Base-by-base conservation (phyloP, 345 rosid genomes). In the Populus ilicifolia region DNA sequence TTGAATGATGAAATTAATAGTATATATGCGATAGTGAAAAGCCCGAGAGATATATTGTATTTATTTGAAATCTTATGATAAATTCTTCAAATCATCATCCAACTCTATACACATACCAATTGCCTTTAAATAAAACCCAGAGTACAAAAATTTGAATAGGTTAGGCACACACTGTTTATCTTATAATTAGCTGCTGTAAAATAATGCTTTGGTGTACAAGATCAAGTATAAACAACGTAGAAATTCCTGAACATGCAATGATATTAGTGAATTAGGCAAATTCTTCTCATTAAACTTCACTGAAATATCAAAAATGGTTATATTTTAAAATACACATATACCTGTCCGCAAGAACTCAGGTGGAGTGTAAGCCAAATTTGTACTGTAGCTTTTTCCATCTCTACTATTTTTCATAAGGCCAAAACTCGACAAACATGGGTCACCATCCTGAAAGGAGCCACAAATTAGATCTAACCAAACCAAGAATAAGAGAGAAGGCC, bases 341-440 rank as follows among this genome's bases (percentile, higher is more conserved):
- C 76, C 76, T 23, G 76, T 73, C 46, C 76, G 65, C 69, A 73
- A 25, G 56, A 59, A 73, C 54, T 73, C 76, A 6, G 76, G 76
- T 2, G 76, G 76, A 3, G 76, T 73, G 18, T 59, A 73, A 39
- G 76, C 76, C 56, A 73, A 41, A 41, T 73, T 73, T 30, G 76
- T 73, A 8, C 76, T 73, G 35, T 73, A 73, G 30, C 76, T 73
- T 62, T 73, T 73, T 29, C 76, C 76, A 38, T 73, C 76, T 73
- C 69, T 27, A 16, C 76, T 73, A 39, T 73, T 73, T 52, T 73
- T 73, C 76, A 73, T 73, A 2, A 73, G 56, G 35, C 76, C 76
- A 73, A 73, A 73, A 38, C 69, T 59, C 2, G 76, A 73, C 21
- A 73, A 41, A 14, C 69, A 38, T 1, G 76, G 76, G n/a, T 73